phyloP scores from a whole-genome alignment of 148 eudicot genomes.

The Rhododendron ferrugineum region DNA sequence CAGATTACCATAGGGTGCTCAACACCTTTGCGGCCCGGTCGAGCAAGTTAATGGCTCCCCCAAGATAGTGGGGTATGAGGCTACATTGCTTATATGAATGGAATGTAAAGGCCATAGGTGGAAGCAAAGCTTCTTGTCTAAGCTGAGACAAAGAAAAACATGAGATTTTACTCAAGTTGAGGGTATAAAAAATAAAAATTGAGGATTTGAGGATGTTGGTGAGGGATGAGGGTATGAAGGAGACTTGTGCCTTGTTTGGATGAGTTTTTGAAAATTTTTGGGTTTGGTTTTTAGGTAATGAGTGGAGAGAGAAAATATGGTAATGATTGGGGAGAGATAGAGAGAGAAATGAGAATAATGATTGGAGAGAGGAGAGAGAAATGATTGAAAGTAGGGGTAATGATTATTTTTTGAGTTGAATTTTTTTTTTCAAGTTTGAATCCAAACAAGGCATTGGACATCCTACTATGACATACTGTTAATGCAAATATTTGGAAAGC shows the following conservation, averaged over 20 bases:
- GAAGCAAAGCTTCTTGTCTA: neutral
- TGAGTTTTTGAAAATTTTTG: no score
- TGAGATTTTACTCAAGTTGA: neutral
- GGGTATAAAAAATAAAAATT: neutral
- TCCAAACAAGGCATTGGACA: neutral
- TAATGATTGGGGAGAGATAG: no score
- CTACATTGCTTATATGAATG: neutral
- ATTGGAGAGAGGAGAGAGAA: no score
- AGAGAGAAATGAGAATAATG: no score
- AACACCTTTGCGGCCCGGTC: neutral
- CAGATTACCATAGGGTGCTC: neutral
- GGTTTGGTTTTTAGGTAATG: no score
- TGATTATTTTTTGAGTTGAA: no score
- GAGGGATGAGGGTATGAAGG: neutral
- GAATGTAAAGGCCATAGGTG: neutral
- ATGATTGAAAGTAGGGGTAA: no score
- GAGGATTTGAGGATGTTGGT: neutral
- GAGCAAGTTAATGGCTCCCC: neutral
- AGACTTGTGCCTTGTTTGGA: neutral
- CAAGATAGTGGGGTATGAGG: neutral
- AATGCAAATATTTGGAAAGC: neutral
- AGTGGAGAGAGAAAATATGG: no score
- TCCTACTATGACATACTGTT: neutral
- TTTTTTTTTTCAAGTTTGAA: no score
- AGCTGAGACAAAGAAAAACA: neutral